Evolutionary conservation across 139 green algal species (phyloP), one percentile per base, ranked within the genome.

Genomic region (Tetradesmus lagerheimii): DNA sequence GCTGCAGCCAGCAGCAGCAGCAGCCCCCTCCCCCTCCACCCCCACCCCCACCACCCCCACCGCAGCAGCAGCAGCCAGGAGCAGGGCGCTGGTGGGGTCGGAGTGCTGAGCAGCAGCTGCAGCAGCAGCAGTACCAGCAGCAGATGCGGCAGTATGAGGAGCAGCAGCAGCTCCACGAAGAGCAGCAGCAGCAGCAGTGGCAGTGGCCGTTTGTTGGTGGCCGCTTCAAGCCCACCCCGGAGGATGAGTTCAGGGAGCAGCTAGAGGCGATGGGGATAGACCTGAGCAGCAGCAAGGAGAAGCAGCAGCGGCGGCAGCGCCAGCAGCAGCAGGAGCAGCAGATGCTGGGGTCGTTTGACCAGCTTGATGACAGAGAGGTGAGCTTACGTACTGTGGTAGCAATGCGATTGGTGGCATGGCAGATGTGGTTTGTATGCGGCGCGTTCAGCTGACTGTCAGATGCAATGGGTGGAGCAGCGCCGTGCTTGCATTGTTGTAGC

Each of bases 221-320:
- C 5, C 47, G 41, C 14, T 87, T 87, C 25, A 27, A 50, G 34
- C 50, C 81, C 1, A 50, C 62, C 34, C 83, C 83, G 45, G 83
- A 88, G 31, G 83, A 66, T 12, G 64, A 88, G 62, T 80, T 80
- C 12, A 39, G 64, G 29, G 76, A 82, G 23, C 38, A 77, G 83
- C 83, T 88, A 27, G 83, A 88, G 38, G 83, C 83, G 9, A 80
- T 88, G 83, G 83, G 83, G 4, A 64, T 88, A 0, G 83, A 88
- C 64, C 27, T 88, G 25, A 35, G 16, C 9, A 50, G 83, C 38
- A 88, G 67, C 35, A 80, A 31, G 27, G 64, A 35, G 43, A 80
- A 45, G 82, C 34, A 88, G 64, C 37, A 88, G 64, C 82, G 62
- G 53, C 53, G 66, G 34, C 83, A 88, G 83, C 83, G 75, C 39